Base-by-base conservation (phyloP, 768 basidiomycete species). In the Cystobasidium tubakii region DNA sequence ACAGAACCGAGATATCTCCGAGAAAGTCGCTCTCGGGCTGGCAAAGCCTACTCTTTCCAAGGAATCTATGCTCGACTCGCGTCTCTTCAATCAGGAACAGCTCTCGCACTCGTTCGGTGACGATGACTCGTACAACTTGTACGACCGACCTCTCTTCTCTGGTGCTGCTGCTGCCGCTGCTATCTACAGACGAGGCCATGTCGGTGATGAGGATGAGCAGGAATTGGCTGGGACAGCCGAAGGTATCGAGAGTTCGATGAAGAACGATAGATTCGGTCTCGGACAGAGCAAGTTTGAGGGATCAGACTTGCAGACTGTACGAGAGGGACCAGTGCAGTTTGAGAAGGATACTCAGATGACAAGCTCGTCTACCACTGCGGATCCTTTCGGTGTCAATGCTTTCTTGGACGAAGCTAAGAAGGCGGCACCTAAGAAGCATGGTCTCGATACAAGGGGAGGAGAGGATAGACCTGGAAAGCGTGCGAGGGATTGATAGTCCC, bases 1-100 rank as follows among this genome's bases (percentile, higher is more conserved):
- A 77, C 93, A 96, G 83, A 95, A 98, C 81, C 91, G 96, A 79
- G 96, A 98, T 81, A 98, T 99, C 60, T 99, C 96, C 1, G 96
- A 99, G 83, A 98, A 99, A 85, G 88, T 99, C 66, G 96, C 96
- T 2, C 87, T 99, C 36, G 96, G 96, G 44, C 87, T 99, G 62
- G 96, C 96, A 36, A 99, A 98, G 81, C 96, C 96, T 6, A 93
- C 94, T 0, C 79, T 90, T 75, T 92, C 92, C 43, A 99, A 99
- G 81, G 96, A 99, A 82, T 89, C 90, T 3, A 93, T 98, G 90
- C 83, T 98, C 80, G 96, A 99, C 81, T 94, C 92, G 31, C 89
- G 96, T 65, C 83, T 99, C 73, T 99, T 98, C 87, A 98, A 99
- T 83, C 90, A 94, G 80, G 96, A 99, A 80, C 88, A 90, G 9